Percentiles rank a stretch among this genome's conserved stretches.
These are phyloP conservation scores for Thuja plicata DNA, from an alignment of 83 land plant species.

Conservation along the genomic window DNA sequence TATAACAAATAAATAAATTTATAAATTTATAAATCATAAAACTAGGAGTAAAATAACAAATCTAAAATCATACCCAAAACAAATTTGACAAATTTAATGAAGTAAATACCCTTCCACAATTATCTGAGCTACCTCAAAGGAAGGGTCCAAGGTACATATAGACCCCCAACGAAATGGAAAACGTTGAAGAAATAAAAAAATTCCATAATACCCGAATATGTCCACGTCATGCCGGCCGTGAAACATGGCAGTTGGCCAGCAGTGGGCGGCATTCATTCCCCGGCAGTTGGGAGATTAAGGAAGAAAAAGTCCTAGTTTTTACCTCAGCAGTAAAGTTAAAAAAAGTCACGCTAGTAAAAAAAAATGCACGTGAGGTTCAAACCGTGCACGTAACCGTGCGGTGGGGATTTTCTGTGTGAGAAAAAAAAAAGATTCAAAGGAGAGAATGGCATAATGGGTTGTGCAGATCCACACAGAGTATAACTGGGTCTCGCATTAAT, in stretches of 20 bases:
- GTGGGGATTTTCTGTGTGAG: not conserved
- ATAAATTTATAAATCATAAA: too few species aligned
- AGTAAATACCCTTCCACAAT: too few species aligned
- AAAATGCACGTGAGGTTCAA: conserved; percentile 6
- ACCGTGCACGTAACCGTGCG: conserved; percentile 13
- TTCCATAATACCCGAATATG: not conserved
- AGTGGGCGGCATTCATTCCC: not conserved
- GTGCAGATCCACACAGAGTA: not conserved
- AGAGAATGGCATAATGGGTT: conserved; percentile 6
- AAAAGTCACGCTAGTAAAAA: not conserved
- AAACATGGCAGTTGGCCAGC: not conserved
- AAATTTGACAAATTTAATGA: too few species aligned
- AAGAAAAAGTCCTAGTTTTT: not conserved
- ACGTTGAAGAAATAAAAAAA: not conserved
- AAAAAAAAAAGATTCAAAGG: not conserved
- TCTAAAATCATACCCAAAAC: too few species aligned
- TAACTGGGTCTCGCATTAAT: not conserved
- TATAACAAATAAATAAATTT: too few species aligned
- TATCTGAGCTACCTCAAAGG: too few species aligned
- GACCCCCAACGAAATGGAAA: too few species aligned
- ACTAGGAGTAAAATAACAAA: too few species aligned
- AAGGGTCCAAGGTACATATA: too few species aligned
- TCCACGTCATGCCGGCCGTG: not conserved
- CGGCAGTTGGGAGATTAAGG: not conserved
- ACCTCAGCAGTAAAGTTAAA: not conserved